These are phyloP conservation scores for Diplocarpon mali DNA, from an alignment of 2,329 filamentous ascomycete genomes.

Conservation along the genomic window DNA sequence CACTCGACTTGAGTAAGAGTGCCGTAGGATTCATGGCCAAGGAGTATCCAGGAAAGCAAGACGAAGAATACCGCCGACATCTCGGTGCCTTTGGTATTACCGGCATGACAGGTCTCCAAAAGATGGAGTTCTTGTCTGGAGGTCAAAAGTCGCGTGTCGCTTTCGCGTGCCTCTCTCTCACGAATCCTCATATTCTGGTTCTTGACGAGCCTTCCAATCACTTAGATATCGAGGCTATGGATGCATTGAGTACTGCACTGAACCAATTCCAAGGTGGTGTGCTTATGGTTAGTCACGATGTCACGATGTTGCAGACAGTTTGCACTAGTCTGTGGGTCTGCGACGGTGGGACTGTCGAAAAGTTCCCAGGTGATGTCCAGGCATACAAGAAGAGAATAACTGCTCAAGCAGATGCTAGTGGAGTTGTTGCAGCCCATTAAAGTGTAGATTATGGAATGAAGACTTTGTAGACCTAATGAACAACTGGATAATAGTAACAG, in stretches of 20 bases:
- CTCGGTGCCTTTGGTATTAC: slow-evolving; percentile 85
- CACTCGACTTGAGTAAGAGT: slow-evolving; percentile 76
- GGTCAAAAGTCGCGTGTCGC: slow-evolving; percentile 98
- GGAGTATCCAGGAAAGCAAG: slow-evolving; percentile 77
- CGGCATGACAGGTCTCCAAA: slow-evolving; percentile 91
- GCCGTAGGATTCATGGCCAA: slow-evolving; percentile 96
- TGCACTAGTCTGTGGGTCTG: slow-evolving; percentile 95
- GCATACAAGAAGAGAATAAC: slow-evolving; percentile 96
- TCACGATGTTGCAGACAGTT: slow-evolving; percentile 95
- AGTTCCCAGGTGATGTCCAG: slow-evolving; percentile 91
- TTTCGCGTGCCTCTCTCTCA: slow-evolving; percentile 89
- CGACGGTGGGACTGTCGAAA: slow-evolving; percentile 85
- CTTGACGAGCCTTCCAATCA: slow-evolving; percentile 98
- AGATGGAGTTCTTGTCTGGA: slow-evolving; percentile 88
- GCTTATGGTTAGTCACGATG: slow-evolving; percentile 97
- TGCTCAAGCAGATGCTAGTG: slow-evolving; percentile 76
- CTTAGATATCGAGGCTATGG: slow-evolving; percentile 96
- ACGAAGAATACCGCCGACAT: slow-evolving; percentile 94
- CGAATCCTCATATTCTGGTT: slow-evolving; percentile 92
- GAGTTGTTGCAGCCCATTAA: slow-evolving; percentile 46
- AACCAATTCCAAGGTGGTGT: slow-evolving; percentile 86
- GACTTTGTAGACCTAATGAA: no score
- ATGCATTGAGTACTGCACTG: slow-evolving; percentile 77
- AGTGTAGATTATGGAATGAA: background rate
- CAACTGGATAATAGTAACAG: no score